These are phyloP conservation scores for Trichoderma asperellum DNA, from an alignment of 2,329 filamentous ascomycete species.

Conservation along the genomic window DNA sequence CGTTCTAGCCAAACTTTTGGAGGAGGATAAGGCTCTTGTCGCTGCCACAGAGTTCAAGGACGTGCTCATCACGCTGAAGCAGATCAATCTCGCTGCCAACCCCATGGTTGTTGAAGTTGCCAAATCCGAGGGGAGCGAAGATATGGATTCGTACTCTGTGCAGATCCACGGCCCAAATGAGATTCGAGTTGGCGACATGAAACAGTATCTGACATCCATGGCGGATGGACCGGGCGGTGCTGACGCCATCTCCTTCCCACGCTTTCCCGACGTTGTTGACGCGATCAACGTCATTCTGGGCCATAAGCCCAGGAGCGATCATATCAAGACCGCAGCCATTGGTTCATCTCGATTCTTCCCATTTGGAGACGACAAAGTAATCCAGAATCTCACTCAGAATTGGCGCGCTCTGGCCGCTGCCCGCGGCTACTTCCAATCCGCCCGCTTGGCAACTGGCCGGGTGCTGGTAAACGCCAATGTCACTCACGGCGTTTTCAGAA, in stretches of 20 bases:
- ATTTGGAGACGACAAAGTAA: slow-evolving; percentile 39
- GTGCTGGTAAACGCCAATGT: slow-evolving; percentile 61
- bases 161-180: slow-evolving; percentile 47
- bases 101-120: slow-evolving; percentile 44
- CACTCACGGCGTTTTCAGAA: slow-evolving; percentile 57
- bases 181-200: slow-evolving; percentile 46
- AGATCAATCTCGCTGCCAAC: slow-evolving; percentile 43
- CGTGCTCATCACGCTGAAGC: slow-evolving; percentile 48
- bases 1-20: slow-evolving; percentile 44
- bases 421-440: slow-evolving; percentile 61
- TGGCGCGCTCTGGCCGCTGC: slow-evolving; percentile 46
- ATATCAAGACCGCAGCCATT: slow-evolving; percentile 44
- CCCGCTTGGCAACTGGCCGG: slow-evolving; percentile 57
- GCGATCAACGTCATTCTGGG: slow-evolving; percentile 59
- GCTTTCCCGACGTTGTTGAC: slow-evolving; percentile 53
- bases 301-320: slow-evolving; percentile 45
- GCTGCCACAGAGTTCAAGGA: slow-evolving; percentile 57
- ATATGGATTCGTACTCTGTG: slow-evolving; percentile 46
- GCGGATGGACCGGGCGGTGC: slow-evolving; percentile 41
- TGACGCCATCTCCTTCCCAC: slow-evolving; percentile 49
- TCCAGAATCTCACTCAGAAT: slow-evolving; percentile 36
- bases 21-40: slow-evolving; percentile 38
- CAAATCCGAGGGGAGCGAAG: slow-evolving; percentile 39
- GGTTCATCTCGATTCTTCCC: slow-evolving; percentile 57
- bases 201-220: slow-evolving; percentile 52